Evolutionary conservation across 2,329 filamentous ascomycete species (phyloP).

Genomic region (Colletotrichum sojae): DNA sequence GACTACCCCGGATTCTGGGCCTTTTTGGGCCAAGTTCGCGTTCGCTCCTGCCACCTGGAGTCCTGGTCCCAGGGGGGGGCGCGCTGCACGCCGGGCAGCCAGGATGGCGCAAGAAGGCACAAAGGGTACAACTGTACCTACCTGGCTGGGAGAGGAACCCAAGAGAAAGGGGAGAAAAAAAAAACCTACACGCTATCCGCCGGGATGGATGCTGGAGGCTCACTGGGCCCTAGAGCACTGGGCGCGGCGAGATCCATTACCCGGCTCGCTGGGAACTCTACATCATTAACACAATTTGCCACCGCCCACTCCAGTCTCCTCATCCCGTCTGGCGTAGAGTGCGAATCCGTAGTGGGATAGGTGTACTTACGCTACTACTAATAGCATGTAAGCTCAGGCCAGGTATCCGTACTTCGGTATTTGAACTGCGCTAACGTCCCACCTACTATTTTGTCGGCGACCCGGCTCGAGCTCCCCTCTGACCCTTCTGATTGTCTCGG

Average conservation of each 20-base stretch:
- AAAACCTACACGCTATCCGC: too few relatives aligned
- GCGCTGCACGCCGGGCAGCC: not conserved
- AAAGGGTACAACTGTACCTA: not conserved
- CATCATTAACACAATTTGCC: constrained; percentile 12
- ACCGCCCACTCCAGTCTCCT: constrained; percentile 4
- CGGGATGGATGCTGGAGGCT: too few relatives aligned
- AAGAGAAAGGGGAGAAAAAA: not conserved
- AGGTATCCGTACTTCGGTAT: not conserved
- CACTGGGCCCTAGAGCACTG: not conserved
- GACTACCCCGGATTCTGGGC: constrained; percentile 39
- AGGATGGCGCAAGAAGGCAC: not conserved
- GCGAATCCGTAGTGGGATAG: too few relatives aligned
- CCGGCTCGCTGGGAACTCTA: constrained; percentile 33
- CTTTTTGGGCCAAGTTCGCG: constrained; percentile 26
- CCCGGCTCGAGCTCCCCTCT: constrained; percentile 7
- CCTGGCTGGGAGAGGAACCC: not conserved
- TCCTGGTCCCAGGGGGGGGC: constrained; percentile 18
- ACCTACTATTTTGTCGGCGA: not conserved
- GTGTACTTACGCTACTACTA: not conserved
- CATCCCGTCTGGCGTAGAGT: too few relatives aligned
- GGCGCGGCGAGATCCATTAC: not conserved
- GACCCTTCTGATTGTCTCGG: not conserved
- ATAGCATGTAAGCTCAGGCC: not conserved
- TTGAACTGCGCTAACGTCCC: too few relatives aligned
- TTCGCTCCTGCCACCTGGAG: constrained; percentile 20